Base-by-base conservation (phyloP, 768 basidiomycete species). In the Mrakia blollopis region DNA sequence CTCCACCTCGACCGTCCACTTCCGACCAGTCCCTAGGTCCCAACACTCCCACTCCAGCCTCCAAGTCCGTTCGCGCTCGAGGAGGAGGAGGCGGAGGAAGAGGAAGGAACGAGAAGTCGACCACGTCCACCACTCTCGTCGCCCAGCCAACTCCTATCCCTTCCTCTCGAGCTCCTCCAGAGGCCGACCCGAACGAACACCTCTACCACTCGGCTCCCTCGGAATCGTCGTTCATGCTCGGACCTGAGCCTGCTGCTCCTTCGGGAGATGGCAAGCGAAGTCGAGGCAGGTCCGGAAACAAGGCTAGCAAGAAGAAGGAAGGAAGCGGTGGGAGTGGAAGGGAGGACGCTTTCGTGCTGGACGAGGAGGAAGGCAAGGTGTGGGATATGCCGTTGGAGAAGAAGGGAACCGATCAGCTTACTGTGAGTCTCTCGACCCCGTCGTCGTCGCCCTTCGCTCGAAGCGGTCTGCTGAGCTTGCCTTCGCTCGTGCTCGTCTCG, bases 311-410 rank as follows among this genome's bases (percentile, higher is more conserved):
- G 61, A 41, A 41, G 39, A 74, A 60, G 61, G 50, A 74, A 30
- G 47, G 28, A 2, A 74, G 54, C 23, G 73, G 73, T 37, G 60
- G 52, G 0, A 67, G 63, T 30, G 70, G 70, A 0, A 9, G 54
- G 25, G 60, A 62, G n/a, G 73, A 67, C 6, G 32, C 61, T 8
- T 74, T 74, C 44, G 73, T 67, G 18, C 28, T 61, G 0, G 73
- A 74, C 30, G 73, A 74, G 60, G 73, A 74, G 35, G 73, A 74
- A 62, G 73, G 73, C 7, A 74, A 74, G 73, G 50, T 74, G 28
- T 74, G 73, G 73, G 73, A 74, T n/a, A 74, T 74, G 73, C 73
- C 73, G n/a, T n/a, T n/a, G 1, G 73, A 74, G 30, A 74, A 65
- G 73, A 62, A 74, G 54, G 61, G 41, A 18, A 54, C 28, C 9